A percentile compares a stretch with the other conserved stretches of the same genome.
Evolutionary conservation across 2,329 filamentous ascomycete species (phyloP).

Genomic region (Hypoxylon sp.): DNA sequence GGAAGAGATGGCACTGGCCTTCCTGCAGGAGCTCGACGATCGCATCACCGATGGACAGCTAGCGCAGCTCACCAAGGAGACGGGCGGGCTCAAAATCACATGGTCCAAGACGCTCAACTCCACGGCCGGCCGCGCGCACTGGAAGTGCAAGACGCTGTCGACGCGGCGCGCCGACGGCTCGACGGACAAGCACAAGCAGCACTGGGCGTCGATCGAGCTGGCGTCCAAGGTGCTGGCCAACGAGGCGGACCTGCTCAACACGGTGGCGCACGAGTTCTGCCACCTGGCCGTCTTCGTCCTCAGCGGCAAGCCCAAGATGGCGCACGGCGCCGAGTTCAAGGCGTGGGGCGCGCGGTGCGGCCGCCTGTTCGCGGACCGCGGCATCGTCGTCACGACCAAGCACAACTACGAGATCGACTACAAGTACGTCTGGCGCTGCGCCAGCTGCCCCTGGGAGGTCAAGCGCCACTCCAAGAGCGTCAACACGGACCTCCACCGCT

Average conservation of each 20-base stretch:
- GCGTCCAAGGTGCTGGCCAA: conserved; percentile 87
- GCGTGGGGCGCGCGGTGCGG: conserved; percentile 69
- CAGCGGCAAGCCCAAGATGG: conserved; percentile 74
- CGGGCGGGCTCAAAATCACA: conserved; percentile 73
- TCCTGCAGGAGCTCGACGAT: conserved; percentile 73
- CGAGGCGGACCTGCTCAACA: conserved; percentile 80
- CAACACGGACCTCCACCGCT: conserved; percentile 73
- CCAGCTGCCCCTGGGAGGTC: conserved; percentile 72
- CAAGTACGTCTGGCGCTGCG: conserved; percentile 89
- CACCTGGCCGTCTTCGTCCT: conserved; percentile 94
- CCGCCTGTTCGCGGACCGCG: conserved; percentile 64
- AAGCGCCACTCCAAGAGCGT: conserved; percentile 89
- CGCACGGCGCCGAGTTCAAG: conserved; percentile 88
- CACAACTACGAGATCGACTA: conserved; percentile 91
- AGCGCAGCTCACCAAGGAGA: conserved; percentile 62
- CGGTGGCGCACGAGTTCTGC: conserved; percentile 96
- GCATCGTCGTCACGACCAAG: conserved; percentile 84
- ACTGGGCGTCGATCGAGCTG: conserved; percentile 83
- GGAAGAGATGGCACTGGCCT: conserved; percentile 66
- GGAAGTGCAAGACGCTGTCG: conserved; percentile 66
- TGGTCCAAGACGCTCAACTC: conserved; percentile 84
- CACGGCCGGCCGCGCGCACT: conserved; percentile 78
- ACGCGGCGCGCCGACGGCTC: conserved; percentile 31
- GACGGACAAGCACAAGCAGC: conserved; percentile 52
- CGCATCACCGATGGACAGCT: conserved; percentile 69